Evolutionary conservation across 1,139 yeast genomes (phyloP).

Genomic region (Pichia sp.): DNA sequence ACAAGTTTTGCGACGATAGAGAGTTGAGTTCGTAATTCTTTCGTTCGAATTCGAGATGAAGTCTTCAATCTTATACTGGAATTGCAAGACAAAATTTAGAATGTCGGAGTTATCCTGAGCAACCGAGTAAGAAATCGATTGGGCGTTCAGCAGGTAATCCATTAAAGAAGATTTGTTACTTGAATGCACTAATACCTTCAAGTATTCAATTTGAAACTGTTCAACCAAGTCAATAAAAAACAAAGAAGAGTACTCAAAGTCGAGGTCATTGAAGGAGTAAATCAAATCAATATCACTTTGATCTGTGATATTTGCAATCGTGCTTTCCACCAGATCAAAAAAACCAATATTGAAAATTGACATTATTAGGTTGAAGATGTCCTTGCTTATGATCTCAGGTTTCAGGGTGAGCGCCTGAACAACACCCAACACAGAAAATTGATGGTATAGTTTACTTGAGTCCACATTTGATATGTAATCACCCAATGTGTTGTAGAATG

Average conservation of each 20-base stretch:
- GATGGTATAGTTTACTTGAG: constrained; percentile 34
- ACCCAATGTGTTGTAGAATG: constrained; percentile 19
- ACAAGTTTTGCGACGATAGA: constrained; percentile 35
- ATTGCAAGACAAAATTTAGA: constrained; percentile 31
- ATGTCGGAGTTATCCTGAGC: constrained; percentile 20
- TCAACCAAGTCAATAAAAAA: constrained; percentile 28
- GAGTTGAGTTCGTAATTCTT: constrained; percentile 24
- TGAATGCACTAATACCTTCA: constrained; percentile 21
- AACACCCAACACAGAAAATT: constrained; percentile 45
- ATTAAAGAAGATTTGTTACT: constrained; percentile 14
- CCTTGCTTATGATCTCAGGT: constrained; percentile 36
- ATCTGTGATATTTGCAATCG: constrained; percentile 17
- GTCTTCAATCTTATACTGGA: constrained; percentile 20
- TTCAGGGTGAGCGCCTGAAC: constrained; percentile 41
- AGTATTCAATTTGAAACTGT: constrained; percentile 24
- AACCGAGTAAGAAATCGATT: constrained; percentile 15
- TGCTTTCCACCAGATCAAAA: constrained; percentile 23
- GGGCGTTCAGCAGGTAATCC: constrained; percentile 19
- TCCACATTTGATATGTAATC: constrained; percentile 32
- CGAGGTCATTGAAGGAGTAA: constrained; percentile 24
- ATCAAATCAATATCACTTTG: constrained; percentile 16
- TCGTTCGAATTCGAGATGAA: constrained; percentile 26
- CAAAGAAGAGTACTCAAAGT: constrained; percentile 31
- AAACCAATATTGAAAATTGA: constrained; percentile 40
- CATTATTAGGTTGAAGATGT: constrained; percentile 38